Conservation (phyloP, 768 basidiomycete genomes). For the Cystobasidium onofrii region DNA sequence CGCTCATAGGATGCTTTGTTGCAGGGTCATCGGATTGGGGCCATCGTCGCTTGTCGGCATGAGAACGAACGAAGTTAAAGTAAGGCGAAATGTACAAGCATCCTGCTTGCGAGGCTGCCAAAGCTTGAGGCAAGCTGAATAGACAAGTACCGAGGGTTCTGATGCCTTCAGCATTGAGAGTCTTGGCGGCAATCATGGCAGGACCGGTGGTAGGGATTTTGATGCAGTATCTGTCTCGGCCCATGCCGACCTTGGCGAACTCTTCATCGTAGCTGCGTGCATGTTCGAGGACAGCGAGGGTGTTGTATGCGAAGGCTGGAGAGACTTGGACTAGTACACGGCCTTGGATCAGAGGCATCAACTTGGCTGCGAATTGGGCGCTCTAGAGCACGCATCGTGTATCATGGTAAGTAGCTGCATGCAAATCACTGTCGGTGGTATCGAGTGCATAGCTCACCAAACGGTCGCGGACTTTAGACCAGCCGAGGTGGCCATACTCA, state of each 20-base stretch:
- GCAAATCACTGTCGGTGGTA: no score
- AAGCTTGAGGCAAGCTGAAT: conserved; percentile 55
- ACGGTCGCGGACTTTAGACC: conserved; percentile 3
- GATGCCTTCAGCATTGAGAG: conserved; percentile 47
- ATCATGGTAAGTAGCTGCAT: no score
- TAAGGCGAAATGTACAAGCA: conserved; percentile 56
- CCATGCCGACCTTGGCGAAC: conserved; percentile 41
- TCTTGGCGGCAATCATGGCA: conserved; percentile 52
- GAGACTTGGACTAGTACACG: conserved; percentile 43
- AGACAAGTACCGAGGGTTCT: conserved; percentile 55
- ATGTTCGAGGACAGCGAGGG: conserved; percentile 38
- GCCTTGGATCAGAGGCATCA: conserved; percentile 32
- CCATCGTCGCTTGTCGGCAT: conserved; percentile 40
- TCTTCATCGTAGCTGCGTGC: conserved; percentile 39
- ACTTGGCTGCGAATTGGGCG: conserved; percentile 35
- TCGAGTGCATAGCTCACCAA: conserved; percentile 3
- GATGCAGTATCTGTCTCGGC: conserved; percentile 53
- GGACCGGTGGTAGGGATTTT: conserved; percentile 57
- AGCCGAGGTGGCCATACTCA: conserved; percentile 35
- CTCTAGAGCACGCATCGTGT: conserved; percentile 25
- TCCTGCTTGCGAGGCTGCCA: conserved; percentile 54
- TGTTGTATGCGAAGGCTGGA: conserved; percentile 39
- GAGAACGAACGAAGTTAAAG: conserved; percentile 50
- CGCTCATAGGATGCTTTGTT: conserved; percentile 31
- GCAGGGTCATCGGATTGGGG: conserved; percentile 41